Evolutionary conservation across 441 rosid species (phyloP).

Genomic region (Syzygium syzygioides): DNA sequence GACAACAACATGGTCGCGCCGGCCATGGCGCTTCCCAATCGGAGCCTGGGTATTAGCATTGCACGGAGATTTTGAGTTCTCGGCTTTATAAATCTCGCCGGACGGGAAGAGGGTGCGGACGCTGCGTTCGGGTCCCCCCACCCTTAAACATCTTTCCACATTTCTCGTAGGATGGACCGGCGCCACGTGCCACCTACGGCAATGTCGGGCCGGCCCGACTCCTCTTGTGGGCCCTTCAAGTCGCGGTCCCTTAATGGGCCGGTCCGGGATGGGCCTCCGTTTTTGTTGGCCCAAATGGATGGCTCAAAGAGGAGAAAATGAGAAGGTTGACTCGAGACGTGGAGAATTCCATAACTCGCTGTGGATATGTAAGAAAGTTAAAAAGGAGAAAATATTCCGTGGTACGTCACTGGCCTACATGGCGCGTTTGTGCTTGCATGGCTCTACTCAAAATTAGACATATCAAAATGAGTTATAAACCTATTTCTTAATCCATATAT

Average conservation of each 20-base stretch:
- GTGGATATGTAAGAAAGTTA: no score
- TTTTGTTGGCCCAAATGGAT: not conserved
- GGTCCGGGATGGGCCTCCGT: not conserved
- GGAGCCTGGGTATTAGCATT: slow-evolving; percentile 28
- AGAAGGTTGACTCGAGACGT: not conserved
- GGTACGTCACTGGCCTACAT: no score
- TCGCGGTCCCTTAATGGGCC: not conserved
- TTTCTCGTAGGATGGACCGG: not conserved
- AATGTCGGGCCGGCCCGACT: not conserved
- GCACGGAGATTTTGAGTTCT: not conserved
- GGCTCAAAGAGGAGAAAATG: not conserved
- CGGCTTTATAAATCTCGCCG: not conserved
- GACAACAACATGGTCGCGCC: slow-evolving; percentile 29
- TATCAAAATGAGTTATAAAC: no score
- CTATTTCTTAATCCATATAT: no score
- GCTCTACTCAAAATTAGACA: no score
- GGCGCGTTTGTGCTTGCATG: no score
- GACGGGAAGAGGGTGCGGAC: not conserved
- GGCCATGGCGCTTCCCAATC: slow-evolving; percentile 29
- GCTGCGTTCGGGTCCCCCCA: not conserved
- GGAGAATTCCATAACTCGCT: not conserved
- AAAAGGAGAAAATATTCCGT: no score
- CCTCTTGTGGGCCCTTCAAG: not conserved
- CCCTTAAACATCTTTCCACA: not conserved
- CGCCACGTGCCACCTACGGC: not conserved